Evolutionary conservation across 2,329 filamentous ascomycete genomes (phyloP).

Genomic region (Ophiostoma populinum): DNA sequence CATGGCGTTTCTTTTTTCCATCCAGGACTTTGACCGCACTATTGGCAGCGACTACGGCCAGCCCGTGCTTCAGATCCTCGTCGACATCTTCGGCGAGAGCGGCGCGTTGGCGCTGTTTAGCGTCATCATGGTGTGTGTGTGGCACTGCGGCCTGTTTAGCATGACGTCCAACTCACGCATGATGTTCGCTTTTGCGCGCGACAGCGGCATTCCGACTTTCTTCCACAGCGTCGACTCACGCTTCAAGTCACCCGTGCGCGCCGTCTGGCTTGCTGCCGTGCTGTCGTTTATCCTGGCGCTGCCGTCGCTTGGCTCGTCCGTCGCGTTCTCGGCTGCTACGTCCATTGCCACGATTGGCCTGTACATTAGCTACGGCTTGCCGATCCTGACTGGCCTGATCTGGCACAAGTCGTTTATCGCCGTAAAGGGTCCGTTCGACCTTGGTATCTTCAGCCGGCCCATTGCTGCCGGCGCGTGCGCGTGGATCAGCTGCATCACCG

Average conservation of each 20-base stretch:
- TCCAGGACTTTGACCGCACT: conserved; percentile 36
- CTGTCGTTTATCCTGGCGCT: conserved; percentile 37
- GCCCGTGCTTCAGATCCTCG: conserved; percentile 39
- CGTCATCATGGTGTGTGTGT: conserved; percentile 39
- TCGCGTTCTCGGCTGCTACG: conserved; percentile 40
- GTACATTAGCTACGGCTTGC: conserved; percentile 40
- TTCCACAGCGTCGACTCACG: conserved; percentile 34
- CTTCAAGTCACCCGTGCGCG: conserved; percentile 31
- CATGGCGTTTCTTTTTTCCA: conserved; percentile 37
- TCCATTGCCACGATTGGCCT: conserved; percentile 41
- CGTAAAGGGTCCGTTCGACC: conserved; percentile 38
- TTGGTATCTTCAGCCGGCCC: conserved; percentile 26
- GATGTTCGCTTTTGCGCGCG: conserved; percentile 41
- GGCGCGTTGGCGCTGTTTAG: conserved; percentile 37
- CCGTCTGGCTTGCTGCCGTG: conserved; percentile 36
- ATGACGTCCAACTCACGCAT: conserved; percentile 39
- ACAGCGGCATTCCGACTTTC: conserved; percentile 35
- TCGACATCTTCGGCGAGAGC: conserved; percentile 36
- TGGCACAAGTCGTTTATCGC: conserved; percentile 29
- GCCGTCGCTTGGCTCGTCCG: conserved; percentile 34
- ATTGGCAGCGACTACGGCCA: conserved; percentile 28
- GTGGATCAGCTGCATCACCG: conserved; percentile 37
- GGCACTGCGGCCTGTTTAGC: conserved; percentile 42
- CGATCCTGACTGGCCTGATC: conserved; percentile 35
- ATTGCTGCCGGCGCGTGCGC: conserved; percentile 28